Base-by-base conservation (phyloP, 2,329 filamentous ascomycete species). In the Aspergillus spinulosporus region DNA sequence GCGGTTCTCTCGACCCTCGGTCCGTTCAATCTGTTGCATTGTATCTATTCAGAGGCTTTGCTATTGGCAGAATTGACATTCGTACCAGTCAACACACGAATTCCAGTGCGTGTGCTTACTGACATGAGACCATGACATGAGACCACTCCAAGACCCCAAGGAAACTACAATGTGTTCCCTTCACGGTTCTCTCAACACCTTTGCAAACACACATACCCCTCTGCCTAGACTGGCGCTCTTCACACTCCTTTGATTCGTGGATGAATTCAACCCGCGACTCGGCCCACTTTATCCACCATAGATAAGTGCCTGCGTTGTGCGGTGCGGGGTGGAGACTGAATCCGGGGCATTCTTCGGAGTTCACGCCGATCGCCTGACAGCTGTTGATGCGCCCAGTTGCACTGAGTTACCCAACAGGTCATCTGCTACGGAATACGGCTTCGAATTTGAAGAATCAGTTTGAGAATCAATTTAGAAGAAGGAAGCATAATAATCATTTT, bases 271-370 rank as follows among this genome's bases (percentile, higher is more conserved):
- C 39, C 55, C 28, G 44, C 8, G 15, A 7, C 40, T 32, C 56
- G 52, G 45, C 11, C 14, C 37, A 46, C 43, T 59, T 66, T 62
- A 60, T 64, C 66, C 66, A 59, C 66, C 66, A 68, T 68, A n/a
- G 26, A 4, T n/a, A 7, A 15, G 29, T 21, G 21, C 21, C 21
- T 21, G 21, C 21, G 21, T 34, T 28, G 5, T 11, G 40, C 12
- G 37, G 29, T 45, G 40, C 39, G 42, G 39, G 32, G 49, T 43
- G 40, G 40, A 15, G 49, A 15, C 31, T 21, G 21, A 39, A 7
- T 46, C 34, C 26, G 52, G 52, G 52, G 45, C 52, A 54, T 31
- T 43, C 21, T 15, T 44, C 44, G 54, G 49, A 54, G 36, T 31
- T 43, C n/a, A 34, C 40, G 42, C 55, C 51, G 50, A 49, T 54